phyloP scores from a whole-genome alignment of 164 flowering plant species.

The Piper betle region DNA sequence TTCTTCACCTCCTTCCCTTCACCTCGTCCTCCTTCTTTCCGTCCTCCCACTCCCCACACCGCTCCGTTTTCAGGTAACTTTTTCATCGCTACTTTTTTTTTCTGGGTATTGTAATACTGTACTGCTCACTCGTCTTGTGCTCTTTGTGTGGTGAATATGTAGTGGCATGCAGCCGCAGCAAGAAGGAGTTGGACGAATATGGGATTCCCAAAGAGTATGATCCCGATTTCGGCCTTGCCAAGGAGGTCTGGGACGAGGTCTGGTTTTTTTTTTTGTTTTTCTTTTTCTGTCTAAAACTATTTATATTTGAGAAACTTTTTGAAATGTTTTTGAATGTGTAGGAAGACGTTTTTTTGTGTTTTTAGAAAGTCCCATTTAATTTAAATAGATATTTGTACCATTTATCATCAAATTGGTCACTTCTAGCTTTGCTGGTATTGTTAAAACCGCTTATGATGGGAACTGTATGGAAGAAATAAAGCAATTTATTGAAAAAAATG shows the following conservation, averaged over 20 bases:
- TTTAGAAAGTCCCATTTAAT: background rate
- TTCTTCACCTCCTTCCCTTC: too few relatives aligned
- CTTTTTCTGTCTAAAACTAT: background rate
- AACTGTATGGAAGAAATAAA: too few relatives aligned
- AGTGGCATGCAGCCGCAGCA: background rate
- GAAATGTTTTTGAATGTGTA: background rate
- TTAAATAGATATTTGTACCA: background rate
- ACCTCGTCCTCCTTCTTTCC: too few relatives aligned
- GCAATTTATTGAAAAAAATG: too few relatives aligned
- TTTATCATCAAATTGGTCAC: too few relatives aligned
- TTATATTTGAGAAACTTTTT: background rate
- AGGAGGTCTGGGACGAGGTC: constrained; percentile 11
- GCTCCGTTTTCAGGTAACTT: too few relatives aligned
- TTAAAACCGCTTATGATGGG: too few relatives aligned
- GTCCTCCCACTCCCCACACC: too few relatives aligned
- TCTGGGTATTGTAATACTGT: too few relatives aligned
- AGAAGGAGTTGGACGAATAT: constrained; percentile 6
- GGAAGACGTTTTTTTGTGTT: background rate
- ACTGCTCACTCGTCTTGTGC: too few relatives aligned
- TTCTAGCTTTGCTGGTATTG: too few relatives aligned
- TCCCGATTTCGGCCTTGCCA: constrained; percentile 6
- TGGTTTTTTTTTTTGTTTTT: background rate
- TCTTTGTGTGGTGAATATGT: background rate
- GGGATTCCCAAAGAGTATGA: constrained; percentile 10
- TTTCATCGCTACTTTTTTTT: too few relatives aligned